These are phyloP conservation scores for Diaporthe citri DNA, from an alignment of 2,329 filamentous ascomycete genomes.

Conservation along the genomic window DNA sequence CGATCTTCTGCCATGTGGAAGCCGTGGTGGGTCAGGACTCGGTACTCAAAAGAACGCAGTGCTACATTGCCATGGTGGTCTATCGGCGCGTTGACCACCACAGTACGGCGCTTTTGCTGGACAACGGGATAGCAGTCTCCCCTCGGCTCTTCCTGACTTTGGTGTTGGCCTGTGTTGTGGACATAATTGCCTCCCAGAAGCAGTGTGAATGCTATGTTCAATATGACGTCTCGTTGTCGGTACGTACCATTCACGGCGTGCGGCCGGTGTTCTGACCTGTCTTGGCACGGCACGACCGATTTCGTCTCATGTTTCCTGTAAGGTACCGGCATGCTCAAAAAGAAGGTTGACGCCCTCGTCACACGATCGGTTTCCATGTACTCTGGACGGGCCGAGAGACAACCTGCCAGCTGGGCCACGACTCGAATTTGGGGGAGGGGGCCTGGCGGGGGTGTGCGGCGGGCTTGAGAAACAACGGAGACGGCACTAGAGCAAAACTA, in stretches of 20 bases:
- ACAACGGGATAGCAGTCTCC: background rate
- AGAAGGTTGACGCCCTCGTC: conserved; percentile 29
- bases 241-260: conserved; percentile 6
- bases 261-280: conserved; percentile 9
- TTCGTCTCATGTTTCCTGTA: conserved; percentile 28
- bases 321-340: conserved; percentile 17
- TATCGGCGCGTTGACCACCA: background rate
- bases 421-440: conserved; percentile 7
- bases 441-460: background rate
- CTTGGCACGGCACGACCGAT: conserved; percentile 31
- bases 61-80: background rate
- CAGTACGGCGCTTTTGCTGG: background rate
- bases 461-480: conserved; percentile 9
- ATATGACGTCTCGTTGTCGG: conserved; percentile 14
- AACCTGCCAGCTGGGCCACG: conserved; percentile 9
- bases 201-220: background rate
- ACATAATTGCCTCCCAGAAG: background rate
- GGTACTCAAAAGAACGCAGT: background rate
- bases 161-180: background rate
- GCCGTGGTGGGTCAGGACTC: conserved; percentile 5
- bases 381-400: conserved; percentile 23
- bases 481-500: conserved; percentile 22
- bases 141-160: background rate
- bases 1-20: conserved; percentile 21
- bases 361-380: conserved; percentile 12